A percentile compares a stretch with the other conserved stretches of the same genome.
Conservation (phyloP, 225 moss, liverwort and hornwort genomes). For the Asterella californica region DNA sequence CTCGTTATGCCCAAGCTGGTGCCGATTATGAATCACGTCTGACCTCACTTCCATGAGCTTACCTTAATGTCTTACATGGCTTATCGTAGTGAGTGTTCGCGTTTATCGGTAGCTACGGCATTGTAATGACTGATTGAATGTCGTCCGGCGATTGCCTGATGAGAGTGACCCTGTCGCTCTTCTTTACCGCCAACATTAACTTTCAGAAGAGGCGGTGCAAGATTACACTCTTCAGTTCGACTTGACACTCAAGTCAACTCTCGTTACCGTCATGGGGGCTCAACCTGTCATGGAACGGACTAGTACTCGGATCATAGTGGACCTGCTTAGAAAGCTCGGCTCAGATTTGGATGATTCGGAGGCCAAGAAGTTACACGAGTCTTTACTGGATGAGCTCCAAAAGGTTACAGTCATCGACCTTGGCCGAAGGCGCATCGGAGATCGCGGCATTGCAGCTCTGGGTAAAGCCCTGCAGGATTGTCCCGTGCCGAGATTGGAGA, state of each 20-base stretch:
- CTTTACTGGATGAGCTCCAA: slow-evolving; percentile 36
- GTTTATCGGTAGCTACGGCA: neutral
- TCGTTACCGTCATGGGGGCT: neutral
- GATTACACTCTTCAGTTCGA: neutral
- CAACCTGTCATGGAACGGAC: slow-evolving; percentile 31
- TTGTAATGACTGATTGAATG: neutral
- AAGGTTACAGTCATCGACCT: slow-evolving; percentile 37
- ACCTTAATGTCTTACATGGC: neutral
- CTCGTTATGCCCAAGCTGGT: neutral
- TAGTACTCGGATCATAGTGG: slow-evolving; percentile 42
- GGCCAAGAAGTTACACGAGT: slow-evolving; percentile 30
- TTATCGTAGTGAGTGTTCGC: neutral
- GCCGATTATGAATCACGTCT: neutral
- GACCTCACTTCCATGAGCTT: neutral
- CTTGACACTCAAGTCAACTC: neutral
- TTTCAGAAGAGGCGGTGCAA: neutral
- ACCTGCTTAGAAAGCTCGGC: slow-evolving; percentile 41
- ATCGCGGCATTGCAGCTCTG: slow-evolving; percentile 37
- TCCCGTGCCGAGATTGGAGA: slow-evolving; percentile 39
- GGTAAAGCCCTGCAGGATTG: slow-evolving; percentile 45
- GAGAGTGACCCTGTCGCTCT: slow-evolving; percentile 12
- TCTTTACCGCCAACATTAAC: neutral
- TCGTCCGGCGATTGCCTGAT: neutral
- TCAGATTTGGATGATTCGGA: slow-evolving; percentile 14
- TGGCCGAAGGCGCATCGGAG: slow-evolving; percentile 34